Percentiles rank a stretch among this genome's conserved stretches.
Conservation (phyloP, 805 yeast species). For the Ogataea methylovora region DNA sequence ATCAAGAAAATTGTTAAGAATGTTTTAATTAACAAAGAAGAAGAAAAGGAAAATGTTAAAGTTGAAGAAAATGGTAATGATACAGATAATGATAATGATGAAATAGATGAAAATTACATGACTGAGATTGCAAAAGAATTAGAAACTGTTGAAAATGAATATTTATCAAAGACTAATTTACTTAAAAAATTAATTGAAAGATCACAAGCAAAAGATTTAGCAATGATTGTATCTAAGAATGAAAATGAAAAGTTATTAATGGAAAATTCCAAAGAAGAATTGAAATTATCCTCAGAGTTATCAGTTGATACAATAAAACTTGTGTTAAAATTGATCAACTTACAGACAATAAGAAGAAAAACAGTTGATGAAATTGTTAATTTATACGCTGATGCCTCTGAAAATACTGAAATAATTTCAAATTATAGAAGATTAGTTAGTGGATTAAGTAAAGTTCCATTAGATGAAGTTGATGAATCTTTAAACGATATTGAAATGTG, state of each 20-base stretch:
- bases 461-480: slow-evolving; percentile 60
- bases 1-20: slow-evolving; percentile 28
- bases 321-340: slow-evolving; percentile 36
- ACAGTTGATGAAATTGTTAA: slow-evolving; percentile 41
- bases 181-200: slow-evolving; percentile 27
- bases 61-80: slow-evolving; percentile 4
- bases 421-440: slow-evolving; percentile 64
- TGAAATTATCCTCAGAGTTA: slow-evolving; percentile 13
- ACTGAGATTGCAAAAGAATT: slow-evolving; percentile 9
- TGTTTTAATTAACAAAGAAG: slow-evolving; percentile 18
- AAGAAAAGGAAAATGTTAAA: neutral
- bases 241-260: slow-evolving; percentile 21
- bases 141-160: slow-evolving; percentile 11
- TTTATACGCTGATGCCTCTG: slow-evolving; percentile 29
- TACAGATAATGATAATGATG: slow-evolving; percentile 1
- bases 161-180: slow-evolving; percentile 9
- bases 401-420: slow-evolving; percentile 47
- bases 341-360: slow-evolving; percentile 48
- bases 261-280: slow-evolving; percentile 8
- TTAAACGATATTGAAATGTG: slow-evolving; percentile 48
- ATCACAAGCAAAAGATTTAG: slow-evolving; percentile 38
- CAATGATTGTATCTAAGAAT: slow-evolving; percentile 30
- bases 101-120: slow-evolving; percentile 3
- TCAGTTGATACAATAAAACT: slow-evolving; percentile 18
- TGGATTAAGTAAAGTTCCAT: slow-evolving; percentile 58